A percentile compares a stretch with the other conserved stretches of the same genome.
phyloP scores from a whole-genome alignment of 164 flowering plant genomes.

The Liquidambar formosana region DNA sequence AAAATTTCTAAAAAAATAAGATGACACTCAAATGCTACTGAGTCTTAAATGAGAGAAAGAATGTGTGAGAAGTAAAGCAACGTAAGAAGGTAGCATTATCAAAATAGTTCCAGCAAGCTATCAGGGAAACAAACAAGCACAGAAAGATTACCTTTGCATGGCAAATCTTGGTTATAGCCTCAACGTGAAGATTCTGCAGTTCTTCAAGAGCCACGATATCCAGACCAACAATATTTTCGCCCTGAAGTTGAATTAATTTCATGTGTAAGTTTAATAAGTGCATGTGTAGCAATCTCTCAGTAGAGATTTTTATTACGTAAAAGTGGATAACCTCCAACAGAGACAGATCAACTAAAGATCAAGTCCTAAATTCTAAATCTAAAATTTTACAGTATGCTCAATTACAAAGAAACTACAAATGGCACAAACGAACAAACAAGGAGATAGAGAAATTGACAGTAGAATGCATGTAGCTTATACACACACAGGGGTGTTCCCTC shows the following conservation, averaged over 20 bases:
- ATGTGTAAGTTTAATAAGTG: too few species aligned
- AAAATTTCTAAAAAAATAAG: not conserved
- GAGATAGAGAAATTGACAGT: not conserved
- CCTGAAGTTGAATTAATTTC: slow-evolving; percentile 24
- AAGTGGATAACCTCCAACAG: not conserved
- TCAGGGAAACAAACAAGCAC: not conserved
- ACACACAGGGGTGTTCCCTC: not conserved
- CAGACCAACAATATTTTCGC: slow-evolving; percentile 51
- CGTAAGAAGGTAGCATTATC: not conserved
- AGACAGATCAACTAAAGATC: not conserved
- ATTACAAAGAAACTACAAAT: not conserved
- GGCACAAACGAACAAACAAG: not conserved
- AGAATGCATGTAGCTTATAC: not conserved
- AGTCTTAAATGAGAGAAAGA: not conserved
- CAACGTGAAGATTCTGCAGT: slow-evolving; percentile 64
- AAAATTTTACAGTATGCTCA: not conserved
- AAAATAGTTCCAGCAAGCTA: not conserved
- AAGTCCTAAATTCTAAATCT: too few species aligned
- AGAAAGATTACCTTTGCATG: slow-evolving; percentile 54
- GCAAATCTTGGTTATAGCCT: slow-evolving; percentile 67
- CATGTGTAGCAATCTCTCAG: not conserved
- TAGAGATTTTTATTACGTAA: not conserved
- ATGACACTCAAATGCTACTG: not conserved
- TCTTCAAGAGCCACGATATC: slow-evolving; percentile 53
- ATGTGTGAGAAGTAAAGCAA: not conserved